Conservation (phyloP, 1,284 basidiomycete species). For the Fomitopsis schrenkii region DNA sequence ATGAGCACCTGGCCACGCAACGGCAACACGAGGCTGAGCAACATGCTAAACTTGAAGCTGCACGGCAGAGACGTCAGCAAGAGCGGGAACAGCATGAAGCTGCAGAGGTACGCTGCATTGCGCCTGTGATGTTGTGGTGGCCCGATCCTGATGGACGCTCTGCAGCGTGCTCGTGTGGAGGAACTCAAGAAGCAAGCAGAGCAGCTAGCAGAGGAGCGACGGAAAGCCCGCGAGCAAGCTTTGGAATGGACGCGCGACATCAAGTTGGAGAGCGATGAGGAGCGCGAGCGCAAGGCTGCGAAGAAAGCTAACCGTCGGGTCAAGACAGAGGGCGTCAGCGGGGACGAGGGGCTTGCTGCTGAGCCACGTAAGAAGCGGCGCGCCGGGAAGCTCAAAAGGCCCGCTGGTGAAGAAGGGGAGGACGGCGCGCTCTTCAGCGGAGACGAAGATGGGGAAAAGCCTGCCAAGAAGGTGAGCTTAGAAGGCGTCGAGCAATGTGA, state of each 20-base stretch:
- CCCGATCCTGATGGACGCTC: background rate
- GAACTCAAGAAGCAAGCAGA: conserved; percentile 58
- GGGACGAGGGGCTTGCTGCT: conserved; percentile 44
- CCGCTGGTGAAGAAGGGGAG: conserved; percentile 25
- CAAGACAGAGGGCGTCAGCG: conserved; percentile 42
- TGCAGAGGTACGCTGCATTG: conserved; percentile 44
- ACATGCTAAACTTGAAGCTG: conserved; percentile 70
- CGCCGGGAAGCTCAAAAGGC: conserved; percentile 23
- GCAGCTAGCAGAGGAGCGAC: conserved; percentile 70
- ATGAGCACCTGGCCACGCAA: conserved; percentile 75
- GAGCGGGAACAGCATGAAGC: conserved; percentile 59
- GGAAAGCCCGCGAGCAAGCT: conserved; percentile 74
- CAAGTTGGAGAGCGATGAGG: conserved; percentile 71
- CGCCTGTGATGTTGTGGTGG: background rate
- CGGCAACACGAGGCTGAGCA: conserved; percentile 71
- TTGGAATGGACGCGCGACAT: conserved; percentile 69
- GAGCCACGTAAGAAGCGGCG: conserved; percentile 28
- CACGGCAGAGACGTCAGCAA: conserved; percentile 62
- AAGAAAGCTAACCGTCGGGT: conserved; percentile 51
- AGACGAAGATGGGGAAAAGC: conserved; percentile 61
- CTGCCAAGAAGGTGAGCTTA: conserved; percentile 57
- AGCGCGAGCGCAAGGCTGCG: conserved; percentile 61
- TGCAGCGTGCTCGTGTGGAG: conserved; percentile 52
- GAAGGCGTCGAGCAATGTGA: background rate
- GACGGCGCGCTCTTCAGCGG: conserved; percentile 65